Base-by-base conservation (phyloP, 805 yeast species). In the Candida wancherniae region DNA sequence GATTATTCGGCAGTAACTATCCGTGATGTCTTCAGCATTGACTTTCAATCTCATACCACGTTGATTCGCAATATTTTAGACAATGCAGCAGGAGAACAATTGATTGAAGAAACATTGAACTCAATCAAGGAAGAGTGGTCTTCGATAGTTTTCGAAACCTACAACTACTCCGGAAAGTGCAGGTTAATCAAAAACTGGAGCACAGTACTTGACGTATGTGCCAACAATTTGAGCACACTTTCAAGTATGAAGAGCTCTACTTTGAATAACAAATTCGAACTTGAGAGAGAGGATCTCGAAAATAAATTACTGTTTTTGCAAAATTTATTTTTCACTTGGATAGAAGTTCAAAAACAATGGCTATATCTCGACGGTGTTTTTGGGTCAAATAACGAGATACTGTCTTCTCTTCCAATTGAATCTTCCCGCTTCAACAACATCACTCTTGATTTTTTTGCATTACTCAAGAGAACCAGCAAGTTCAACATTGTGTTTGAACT, bases 261-360 rank as follows among this genome's bases (percentile, higher is more conserved):
- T 0, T 75, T 71, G 41, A 83, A 63, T 53, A 55, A 57, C 8
- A 63, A 65, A 1, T 84, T 86, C 49, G 84, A 80, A 33, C 72
- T 69, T 27, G 76, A 72, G 6, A 69, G 79, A 0, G 35, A 50
- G 6, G 63, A 59, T 1, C 65, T 85, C 64, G 87, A 80, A 40
- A 61, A 59, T 0, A 71, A 66, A 33, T 49, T 90, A n/a, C 71
- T 69, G 26, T 44, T 50, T 1, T 44, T 85, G 1, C 68, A 67
- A 24, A 58, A 61, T 1, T 49, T 84, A 2, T 61, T 84, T 19
- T 84, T 78, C 39, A 48, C 56, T 0, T 87, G 95, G 94, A 69
- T 82, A 16, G 95, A 85, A 19, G 83, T 78, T 2, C 97, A 90
- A 53, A 63, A 80, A n/a, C 84, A 80, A 46, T 88, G 95, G 94